These are phyloP conservation scores for Adenanthera pavonina DNA, from an alignment of 306 rosid species.

Conservation along the genomic window DNA sequence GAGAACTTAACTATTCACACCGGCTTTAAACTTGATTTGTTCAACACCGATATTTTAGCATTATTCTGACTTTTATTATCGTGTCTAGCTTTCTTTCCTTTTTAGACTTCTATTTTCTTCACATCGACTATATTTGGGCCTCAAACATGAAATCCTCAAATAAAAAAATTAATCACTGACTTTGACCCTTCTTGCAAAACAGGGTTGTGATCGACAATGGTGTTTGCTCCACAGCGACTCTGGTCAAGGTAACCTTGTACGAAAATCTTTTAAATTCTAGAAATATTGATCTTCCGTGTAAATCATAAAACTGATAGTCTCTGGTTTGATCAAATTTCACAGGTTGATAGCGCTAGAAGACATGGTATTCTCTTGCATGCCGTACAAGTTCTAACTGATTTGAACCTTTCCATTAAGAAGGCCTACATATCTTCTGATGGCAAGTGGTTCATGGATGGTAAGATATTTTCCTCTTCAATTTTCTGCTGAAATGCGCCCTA, in stretches of 20 bases:
- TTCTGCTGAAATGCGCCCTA: neutral
- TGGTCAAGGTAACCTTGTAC: conserved; percentile 72
- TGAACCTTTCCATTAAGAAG: conserved; percentile 79
- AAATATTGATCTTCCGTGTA: neutral
- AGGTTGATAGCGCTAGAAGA: conserved; percentile 94
- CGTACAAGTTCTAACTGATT: conserved; percentile 86
- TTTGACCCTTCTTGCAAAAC: conserved; percentile 43
- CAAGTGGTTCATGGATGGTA: conserved; percentile 98
- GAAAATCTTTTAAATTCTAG: neutral
- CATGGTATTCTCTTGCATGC: conserved; percentile 92
- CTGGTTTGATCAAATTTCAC: conserved; percentile 30
- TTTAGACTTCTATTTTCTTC: conserved; percentile 20
- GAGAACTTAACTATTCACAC: conserved; percentile 32
- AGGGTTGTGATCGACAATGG: conserved; percentile 97
- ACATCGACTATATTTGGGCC: neutral
- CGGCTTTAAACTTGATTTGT: conserved; percentile 35
- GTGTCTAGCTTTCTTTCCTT: conserved; percentile 14
- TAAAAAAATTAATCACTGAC: conserved; percentile 41
- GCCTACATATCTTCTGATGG: conserved; percentile 96
- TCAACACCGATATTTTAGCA: conserved; percentile 33
- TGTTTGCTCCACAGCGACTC: conserved; percentile 79
- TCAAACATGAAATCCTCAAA: neutral
- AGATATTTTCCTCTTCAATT: conserved; percentile 11
- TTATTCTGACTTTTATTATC: conserved; percentile 44
- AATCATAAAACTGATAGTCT: conserved; percentile 8